Evolutionary conservation across 805 yeast genomes (phyloP), one percentile per base, ranked within the genome.

Genomic region (Metschnikowia peoriensis): DNA sequence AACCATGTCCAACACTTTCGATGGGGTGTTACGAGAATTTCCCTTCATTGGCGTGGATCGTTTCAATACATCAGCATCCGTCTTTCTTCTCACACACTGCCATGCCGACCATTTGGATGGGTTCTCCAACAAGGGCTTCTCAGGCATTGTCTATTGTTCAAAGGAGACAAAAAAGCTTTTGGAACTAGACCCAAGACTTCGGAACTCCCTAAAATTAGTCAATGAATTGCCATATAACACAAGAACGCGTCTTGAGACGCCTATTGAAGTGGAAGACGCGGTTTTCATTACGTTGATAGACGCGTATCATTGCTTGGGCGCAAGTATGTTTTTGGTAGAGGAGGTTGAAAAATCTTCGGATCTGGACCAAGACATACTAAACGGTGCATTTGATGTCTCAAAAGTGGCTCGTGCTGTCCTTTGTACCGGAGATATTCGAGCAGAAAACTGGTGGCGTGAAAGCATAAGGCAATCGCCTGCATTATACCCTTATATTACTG

Each of bases 241-340:
- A 1, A 65, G 67, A 28, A 47, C 55, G 45, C 51, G 52, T 7
- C 48, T 61, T n/a, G 53, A 55, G 12, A 52, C 68, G 14, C 54
- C 49, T 6, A 55, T 59, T 17, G 61, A 54, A 37, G 58, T 46
- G 7, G 41, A 48, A 1, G 27, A 32, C 1, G 46, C 41, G 50
- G 46, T 81, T 6, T 61, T 49, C 7, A 64, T 82, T 1, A 76
- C 82, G 1, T 59, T 78, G 28, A 68, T 83, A 2, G 75, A 75
- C 6, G 75, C 83, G 0, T 74, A 82, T 59, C 88, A 83, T 57
- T 83, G 88, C 59, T 81, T 85, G 11, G 88, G 87, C 4, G 72
- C 85, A 4, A 70, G 73, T 2, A 80, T 83, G 83, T 77, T 79
- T 51, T 69, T 83, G 29, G 51, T 83, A 1, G 79, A 78, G 53